Percentiles rank a stretch among this genome's conserved stretches.
These are phyloP conservation scores for Raphanus raphanistrum DNA, from an alignment of 345 rosid species.

Conservation along the genomic window DNA sequence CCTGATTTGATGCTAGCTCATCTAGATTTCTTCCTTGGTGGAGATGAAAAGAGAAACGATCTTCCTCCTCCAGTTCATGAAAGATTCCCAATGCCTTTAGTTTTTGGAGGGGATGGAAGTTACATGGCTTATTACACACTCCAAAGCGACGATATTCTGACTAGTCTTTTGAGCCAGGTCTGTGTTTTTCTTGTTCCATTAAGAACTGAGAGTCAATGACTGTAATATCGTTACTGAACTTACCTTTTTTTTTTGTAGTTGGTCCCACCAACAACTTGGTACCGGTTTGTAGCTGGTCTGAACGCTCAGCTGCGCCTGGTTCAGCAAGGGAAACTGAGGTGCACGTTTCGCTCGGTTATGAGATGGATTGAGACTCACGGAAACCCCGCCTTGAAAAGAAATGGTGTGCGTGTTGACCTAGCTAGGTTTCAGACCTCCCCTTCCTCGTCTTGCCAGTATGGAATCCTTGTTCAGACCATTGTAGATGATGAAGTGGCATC, in stretches of 20 bases:
- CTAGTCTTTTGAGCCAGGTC: constrained; percentile 94
- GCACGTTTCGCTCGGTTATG: constrained; percentile 62
- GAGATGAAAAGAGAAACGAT: constrained; percentile 86
- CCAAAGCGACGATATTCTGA: constrained; percentile 76
- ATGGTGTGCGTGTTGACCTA: constrained; percentile 64
- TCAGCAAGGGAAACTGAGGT: constrained; percentile 61
- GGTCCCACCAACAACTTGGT: constrained; percentile 91
- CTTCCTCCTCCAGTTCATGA: constrained; percentile 79
- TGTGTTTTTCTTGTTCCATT: neutral
- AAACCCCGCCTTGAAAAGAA: constrained; percentile 66
- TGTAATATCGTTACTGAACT: neutral
- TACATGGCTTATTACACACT: constrained; percentile 87
- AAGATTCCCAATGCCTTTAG: constrained; percentile 72
- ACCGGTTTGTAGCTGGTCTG: constrained; percentile 88
- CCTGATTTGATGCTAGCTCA: constrained; percentile 86
- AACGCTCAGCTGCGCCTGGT: constrained; percentile 89
- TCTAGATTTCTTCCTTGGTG: constrained; percentile 87
- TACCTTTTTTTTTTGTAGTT: constrained; percentile 45
- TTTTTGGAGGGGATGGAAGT: constrained; percentile 93
- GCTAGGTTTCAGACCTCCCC: constrained; percentile 87
- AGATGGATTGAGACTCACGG: constrained; percentile 96
- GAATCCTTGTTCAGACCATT: constrained; percentile 54
- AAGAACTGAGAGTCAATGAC: neutral
- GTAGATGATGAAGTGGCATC: constrained; percentile 44
- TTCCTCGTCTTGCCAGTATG: constrained; percentile 78